A percentile compares a stretch with the other conserved stretches of the same genome.
These are phyloP conservation scores for Backusella tarrabulga DNA, from an alignment of 192 early-diverging fungal genomes.

Conservation along the genomic window DNA sequence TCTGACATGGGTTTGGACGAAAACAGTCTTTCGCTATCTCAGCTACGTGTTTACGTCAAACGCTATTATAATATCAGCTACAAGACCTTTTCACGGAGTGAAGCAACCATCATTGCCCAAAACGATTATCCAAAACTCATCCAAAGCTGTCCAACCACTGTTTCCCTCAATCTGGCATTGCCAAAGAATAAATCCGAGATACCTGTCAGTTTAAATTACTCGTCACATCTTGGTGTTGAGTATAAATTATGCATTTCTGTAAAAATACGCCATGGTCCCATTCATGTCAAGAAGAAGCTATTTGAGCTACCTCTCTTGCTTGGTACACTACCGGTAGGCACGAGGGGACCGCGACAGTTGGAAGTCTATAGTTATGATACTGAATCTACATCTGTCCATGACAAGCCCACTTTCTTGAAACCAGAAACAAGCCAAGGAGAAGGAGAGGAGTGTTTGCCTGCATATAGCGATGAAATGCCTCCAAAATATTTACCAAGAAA, in stretches of 20 bases:
- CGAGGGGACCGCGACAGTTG: constrained; percentile 1
- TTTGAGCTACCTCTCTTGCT: constrained; percentile 19
- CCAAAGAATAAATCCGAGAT: neutral
- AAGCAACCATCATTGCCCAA: constrained; percentile 5
- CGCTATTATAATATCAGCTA: constrained; percentile 8
- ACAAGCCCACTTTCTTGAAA: constrained; percentile 18
- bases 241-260: constrained; percentile 8
- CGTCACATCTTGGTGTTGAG: constrained; percentile 11
- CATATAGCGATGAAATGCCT: constrained; percentile 7
- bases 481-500: neutral
- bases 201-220: constrained; percentile 9
- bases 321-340: constrained; percentile 21
- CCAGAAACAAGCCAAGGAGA: neutral
- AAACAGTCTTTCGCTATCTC: neutral
- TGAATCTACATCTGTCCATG: neutral
- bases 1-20: neutral
- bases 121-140: neutral
- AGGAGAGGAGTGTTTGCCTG: constrained; percentile 14
- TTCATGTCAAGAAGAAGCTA: constrained; percentile 18
- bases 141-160: neutral
- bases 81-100: constrained; percentile 19
- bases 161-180: neutral
- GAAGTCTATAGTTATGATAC: neutral
- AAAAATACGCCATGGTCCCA: constrained; percentile 11
- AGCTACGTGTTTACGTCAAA: constrained; percentile 10